These are phyloP conservation scores for Anthostomella pinea DNA, from an alignment of 2,329 filamentous ascomycete species.

Conservation along the genomic window DNA sequence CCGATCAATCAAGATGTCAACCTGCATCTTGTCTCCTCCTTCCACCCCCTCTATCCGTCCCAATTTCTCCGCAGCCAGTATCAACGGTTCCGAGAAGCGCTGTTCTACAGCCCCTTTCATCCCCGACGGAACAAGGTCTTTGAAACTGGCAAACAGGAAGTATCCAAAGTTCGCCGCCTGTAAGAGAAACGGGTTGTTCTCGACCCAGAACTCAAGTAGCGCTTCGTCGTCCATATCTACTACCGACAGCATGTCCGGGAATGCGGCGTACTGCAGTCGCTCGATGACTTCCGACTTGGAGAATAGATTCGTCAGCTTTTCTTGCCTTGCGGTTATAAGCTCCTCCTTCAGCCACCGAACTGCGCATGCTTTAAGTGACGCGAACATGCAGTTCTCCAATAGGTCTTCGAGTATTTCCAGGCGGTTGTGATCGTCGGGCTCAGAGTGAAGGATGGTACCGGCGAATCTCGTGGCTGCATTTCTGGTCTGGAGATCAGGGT, in stretches of 20 bases:
- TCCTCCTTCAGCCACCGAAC: conserved; percentile 64
- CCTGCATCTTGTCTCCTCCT: conserved; percentile 36
- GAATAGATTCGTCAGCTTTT: conserved; percentile 40
- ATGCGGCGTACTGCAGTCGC: conserved; percentile 59
- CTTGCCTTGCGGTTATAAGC: conserved; percentile 44
- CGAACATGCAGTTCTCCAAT: conserved; percentile 63
- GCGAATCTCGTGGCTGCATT: conserved; percentile 55
- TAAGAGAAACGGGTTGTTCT: conserved; percentile 53
- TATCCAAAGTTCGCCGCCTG: conserved; percentile 61
- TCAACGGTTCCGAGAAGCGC: conserved; percentile 55
- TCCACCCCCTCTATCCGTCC: conserved; percentile 31
- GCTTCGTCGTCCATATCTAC: conserved; percentile 39
- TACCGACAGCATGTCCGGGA: conserved; percentile 53
- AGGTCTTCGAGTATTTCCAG: conserved; percentile 63
- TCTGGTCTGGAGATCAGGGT: conserved; percentile 51
- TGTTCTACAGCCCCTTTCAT: conserved; percentile 58
- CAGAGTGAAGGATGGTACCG: conserved; percentile 53
- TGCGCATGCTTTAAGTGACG: conserved; percentile 59
- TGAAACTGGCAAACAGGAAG: conserved; percentile 49
- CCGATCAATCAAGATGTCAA: conserved; percentile 41
- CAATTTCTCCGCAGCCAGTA: conserved; percentile 37
- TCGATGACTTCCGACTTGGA: conserved; percentile 54
- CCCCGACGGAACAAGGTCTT: conserved; percentile 50
- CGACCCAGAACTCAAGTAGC: conserved; percentile 50
- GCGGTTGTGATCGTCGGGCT: conserved; percentile 57